Evolutionary conservation across 2,329 filamentous ascomycete genomes (phyloP).

Genomic region (Aaosphaeria pasadenensis): DNA sequence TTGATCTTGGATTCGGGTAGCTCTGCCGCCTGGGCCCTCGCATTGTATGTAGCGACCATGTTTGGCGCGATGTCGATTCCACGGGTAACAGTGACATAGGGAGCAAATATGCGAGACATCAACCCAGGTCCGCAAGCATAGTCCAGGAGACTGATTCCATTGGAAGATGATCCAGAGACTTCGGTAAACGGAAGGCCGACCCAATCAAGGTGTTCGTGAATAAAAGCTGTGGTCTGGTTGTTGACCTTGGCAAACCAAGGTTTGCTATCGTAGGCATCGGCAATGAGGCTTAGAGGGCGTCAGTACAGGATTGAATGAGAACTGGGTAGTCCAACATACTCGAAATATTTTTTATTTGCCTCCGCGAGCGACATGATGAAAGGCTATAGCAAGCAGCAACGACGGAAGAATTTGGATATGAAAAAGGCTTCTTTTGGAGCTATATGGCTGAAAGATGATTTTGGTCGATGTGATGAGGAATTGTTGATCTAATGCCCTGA

Average conservation of each 20-base stretch:
- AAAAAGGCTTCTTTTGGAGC: no score
- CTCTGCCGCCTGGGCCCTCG: conserved; percentile 41
- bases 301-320: not conserved
- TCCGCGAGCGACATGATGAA: conserved; percentile 28
- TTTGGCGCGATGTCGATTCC: conserved; percentile 69
- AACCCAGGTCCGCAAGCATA: conserved; percentile 74
- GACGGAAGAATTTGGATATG: no score
- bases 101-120: conserved; percentile 60
- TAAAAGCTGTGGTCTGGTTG: conserved; percentile 52
- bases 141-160: conserved; percentile 59
- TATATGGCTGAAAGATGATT: no score
- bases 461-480: no score
- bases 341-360: conserved; percentile 35
- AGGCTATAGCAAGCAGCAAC: not conserved
- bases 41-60: conserved; percentile 69
- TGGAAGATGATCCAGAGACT: conserved; percentile 25
- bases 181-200: conserved; percentile 59
- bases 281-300: conserved; percentile 45
- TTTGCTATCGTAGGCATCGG: conserved; percentile 56
- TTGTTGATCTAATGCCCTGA: no score
- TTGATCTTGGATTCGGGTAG: conserved; percentile 14
- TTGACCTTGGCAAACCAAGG: conserved; percentile 52
- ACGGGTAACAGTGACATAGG: conserved; percentile 60
- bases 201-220: conserved; percentile 56
- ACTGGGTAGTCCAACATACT: conserved; percentile 15